These are phyloP conservation scores for Epichloe baconii DNA, from an alignment of 2,329 filamentous ascomycete genomes.

Conservation along the genomic window DNA sequence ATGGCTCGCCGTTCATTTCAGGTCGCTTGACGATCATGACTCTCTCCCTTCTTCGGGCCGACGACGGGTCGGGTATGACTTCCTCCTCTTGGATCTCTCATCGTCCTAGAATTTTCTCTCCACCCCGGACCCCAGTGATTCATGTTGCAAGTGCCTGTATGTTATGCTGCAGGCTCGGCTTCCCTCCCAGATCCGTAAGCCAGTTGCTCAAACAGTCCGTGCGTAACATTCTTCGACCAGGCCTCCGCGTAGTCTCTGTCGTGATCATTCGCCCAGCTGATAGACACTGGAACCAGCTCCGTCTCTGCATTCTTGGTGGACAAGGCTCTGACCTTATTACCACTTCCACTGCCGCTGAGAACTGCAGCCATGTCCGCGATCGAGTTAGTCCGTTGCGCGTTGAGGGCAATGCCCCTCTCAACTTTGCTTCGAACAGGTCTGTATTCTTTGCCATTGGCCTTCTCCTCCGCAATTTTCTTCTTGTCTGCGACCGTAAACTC, in stretches of 20 bases:
- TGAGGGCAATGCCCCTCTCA: slow-evolving; percentile 39
- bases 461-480: slow-evolving; percentile 18
- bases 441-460: slow-evolving; percentile 19
- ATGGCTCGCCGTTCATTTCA: slow-evolving; percentile 1
- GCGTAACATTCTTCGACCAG: slow-evolving; percentile 42
- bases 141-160: not conserved
- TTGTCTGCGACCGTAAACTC: slow-evolving; percentile 22
- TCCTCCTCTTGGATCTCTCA: not conserved
- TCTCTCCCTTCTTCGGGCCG: not conserved
- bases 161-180: slow-evolving; percentile 2
- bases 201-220: slow-evolving; percentile 26
- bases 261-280: slow-evolving; percentile 38
- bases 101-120: not conserved
- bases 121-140: not conserved
- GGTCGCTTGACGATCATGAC: not conserved
- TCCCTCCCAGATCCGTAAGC: slow-evolving; percentile 1
- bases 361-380: slow-evolving; percentile 52
- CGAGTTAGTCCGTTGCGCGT: slow-evolving; percentile 47
- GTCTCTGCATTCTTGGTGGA: slow-evolving; percentile 10
- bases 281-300: slow-evolving; percentile 27
- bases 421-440: slow-evolving; percentile 22
- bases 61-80: not conserved
- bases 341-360: slow-evolving; percentile 36
- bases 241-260: slow-evolving; percentile 32
- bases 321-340: slow-evolving; percentile 30